phyloP scores from a whole-genome alignment of 176 grass and related monocot genomes.

The Zizania latifolia region DNA sequence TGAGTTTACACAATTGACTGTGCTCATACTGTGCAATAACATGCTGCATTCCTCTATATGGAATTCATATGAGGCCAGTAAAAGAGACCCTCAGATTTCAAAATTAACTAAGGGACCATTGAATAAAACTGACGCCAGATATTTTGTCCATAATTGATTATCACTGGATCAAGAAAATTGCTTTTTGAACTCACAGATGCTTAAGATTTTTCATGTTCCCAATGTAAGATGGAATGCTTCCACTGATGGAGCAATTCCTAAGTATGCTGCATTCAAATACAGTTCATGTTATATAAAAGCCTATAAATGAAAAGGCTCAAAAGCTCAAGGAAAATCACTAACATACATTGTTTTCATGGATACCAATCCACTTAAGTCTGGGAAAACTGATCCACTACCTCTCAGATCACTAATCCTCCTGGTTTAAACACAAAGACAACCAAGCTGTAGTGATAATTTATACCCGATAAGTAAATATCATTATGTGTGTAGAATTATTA shows the following conservation, averaged over 20 bases:
- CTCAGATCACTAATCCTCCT: constrained; percentile 87
- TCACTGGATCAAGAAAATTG: background rate
- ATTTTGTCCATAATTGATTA: background rate
- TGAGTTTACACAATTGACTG: background rate
- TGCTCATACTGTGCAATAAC: background rate
- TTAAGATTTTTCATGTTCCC: constrained; percentile 60
- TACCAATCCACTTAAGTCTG: constrained; percentile 52
- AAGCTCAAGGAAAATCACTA: background rate
- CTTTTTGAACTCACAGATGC: constrained; percentile 60
- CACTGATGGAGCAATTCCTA: constrained; percentile 84
- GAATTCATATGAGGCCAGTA: background rate
- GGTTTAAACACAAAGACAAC: constrained; percentile 11
- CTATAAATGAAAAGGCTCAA: background rate
- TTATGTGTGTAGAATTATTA: constrained; percentile 3
- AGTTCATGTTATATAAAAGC: background rate
- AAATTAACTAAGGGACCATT: background rate
- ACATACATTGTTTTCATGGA: constrained; percentile 67
- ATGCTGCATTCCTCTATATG: constrained; percentile 3
- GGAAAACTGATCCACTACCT: constrained; percentile 56
- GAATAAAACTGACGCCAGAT: background rate
- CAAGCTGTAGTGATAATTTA: background rate
- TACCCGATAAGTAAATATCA: background rate
- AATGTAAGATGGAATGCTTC: constrained; percentile 66
- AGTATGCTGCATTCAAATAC: constrained; percentile 52
- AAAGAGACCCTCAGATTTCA: background rate